Conservation (phyloP, 2,329 filamentous ascomycete genomes). For the Bipolaris zeicola region DNA sequence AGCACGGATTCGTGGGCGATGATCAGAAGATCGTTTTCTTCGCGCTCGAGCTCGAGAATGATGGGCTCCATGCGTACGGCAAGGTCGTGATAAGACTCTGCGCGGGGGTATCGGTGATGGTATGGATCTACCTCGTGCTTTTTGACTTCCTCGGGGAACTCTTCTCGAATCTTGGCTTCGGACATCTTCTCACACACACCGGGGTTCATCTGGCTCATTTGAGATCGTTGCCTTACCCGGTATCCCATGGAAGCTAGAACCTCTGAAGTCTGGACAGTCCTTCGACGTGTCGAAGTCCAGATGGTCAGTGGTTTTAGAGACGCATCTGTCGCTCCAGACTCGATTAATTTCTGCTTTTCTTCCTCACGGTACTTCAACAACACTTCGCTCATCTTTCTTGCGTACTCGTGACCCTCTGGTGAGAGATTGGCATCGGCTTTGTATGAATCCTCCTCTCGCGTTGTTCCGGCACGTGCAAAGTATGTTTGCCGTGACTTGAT, state of each 20-base stretch:
- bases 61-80: slow-evolving; percentile 98
- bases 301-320: slow-evolving; percentile 82
- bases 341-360: slow-evolving; percentile 72
- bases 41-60: slow-evolving; percentile 93
- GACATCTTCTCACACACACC: slow-evolving; percentile 95
- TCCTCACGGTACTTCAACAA: slow-evolving; percentile 82
- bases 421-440: slow-evolving; percentile 88
- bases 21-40: slow-evolving; percentile 96
- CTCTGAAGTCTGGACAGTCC: slow-evolving; percentile 88
- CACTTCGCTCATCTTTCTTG: slow-evolving; percentile 70
- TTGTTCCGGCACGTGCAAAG: slow-evolving; percentile 85
- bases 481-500: slow-evolving; percentile 95
- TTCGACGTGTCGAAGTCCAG: slow-evolving; percentile 91
- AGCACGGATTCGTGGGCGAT: slow-evolving; percentile 98
- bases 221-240: slow-evolving; percentile 86
- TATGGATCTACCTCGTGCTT: slow-evolving; percentile 96
- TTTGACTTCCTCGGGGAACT: slow-evolving; percentile 87
- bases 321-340: slow-evolving; percentile 68
- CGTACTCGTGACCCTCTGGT: slow-evolving; percentile 78
- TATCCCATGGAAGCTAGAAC: slow-evolving; percentile 79
- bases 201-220: slow-evolving; percentile 97
- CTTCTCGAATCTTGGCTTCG: slow-evolving; percentile 76
- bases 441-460: slow-evolving; percentile 87
- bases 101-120: slow-evolving; percentile 92
- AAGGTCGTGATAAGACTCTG: slow-evolving; percentile 98